Evolutionary conservation across 495 filamentous ascomycete genomes (phyloP), one percentile per base, ranked within the genome.

Genomic region (Margaritispora aquatica): DNA sequence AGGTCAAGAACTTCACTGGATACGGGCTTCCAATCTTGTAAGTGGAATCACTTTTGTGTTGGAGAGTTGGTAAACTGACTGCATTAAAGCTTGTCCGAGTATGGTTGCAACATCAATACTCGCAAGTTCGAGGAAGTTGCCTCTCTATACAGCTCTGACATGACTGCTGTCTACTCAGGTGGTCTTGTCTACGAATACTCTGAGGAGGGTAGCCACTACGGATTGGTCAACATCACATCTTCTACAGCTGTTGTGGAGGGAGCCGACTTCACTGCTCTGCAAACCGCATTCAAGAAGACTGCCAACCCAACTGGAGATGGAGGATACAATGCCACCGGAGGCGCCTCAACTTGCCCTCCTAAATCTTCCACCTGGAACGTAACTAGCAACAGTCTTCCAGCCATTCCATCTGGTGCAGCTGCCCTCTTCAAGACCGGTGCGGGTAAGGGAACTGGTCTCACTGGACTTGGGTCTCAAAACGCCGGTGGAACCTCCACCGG

Each of bases 101-200:
- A 91, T 67, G 93, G 93, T 59, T 97, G 93, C 83, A 81, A 73
- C 57, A 88, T 81, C 62, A 88, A 88, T 76, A 78, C 75, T 52
- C 94, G 94, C 59, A 75, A 86, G 65, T 97, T 94, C 70, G 75
- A 84, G 55, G 94, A 97, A 75, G 80, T 97, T 52, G 66, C 71
- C 29, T 78, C 92, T 34, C 82, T 97, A 49, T 97, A 97, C 83
- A 83, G 79, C 71, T 74, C 72, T 20, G 68, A 95, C 58, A 98
- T 97, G 94, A 93, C 89, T 3, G 60, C 72, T 51, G 94, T 97
- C 60, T 97, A 96, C 81, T 97, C 93, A 57, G 93, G 94, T 63
- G 93, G 93, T 66, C 84, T 97, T 46, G 88, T 96, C 69, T 97
- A 97, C 75, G 93, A 97, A 73, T 97, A 96, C 76, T 85, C 87